Evolutionary conservation across 306 rosid species (phyloP).

Genomic region (Pyrus betulifolia): DNA sequence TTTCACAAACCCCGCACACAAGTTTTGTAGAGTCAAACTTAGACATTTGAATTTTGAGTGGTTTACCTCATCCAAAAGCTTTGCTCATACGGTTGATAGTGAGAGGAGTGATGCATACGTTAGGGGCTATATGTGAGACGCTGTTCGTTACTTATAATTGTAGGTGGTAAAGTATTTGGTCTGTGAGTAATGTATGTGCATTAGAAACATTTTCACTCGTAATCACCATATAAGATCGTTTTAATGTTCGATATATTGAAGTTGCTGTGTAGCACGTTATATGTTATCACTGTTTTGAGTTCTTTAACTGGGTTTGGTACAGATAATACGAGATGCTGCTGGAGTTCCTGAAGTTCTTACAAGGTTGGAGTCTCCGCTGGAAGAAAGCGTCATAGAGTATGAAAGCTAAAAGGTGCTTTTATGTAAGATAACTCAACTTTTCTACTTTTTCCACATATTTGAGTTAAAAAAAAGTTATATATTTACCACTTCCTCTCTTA

Average conservation of each 20-base stretch:
- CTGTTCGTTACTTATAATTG: background rate
- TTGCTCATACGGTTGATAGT: background rate
- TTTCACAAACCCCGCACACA: background rate
- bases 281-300: background rate
- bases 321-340: slow-evolving; percentile 77
- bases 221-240: background rate
- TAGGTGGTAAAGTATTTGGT: background rate
- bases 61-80: background rate
- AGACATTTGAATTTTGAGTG: background rate
- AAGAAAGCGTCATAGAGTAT: slow-evolving; percentile 51
- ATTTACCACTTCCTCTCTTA: slow-evolving; percentile 3
- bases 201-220: background rate
- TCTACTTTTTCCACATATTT: background rate
- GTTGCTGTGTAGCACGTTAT: background rate
- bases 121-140: background rate
- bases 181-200: background rate
- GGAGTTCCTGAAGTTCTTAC: slow-evolving; percentile 94
- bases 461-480: background rate
- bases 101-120: background rate
- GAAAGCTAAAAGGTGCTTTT: slow-evolving; percentile 52
- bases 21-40: background rate
- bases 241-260: background rate
- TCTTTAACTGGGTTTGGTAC: slow-evolving; percentile 24
- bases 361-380: slow-evolving; percentile 57
- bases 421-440: slow-evolving; percentile 18